A percentile compares a stretch with the other conserved stretches of the same genome.
Evolutionary conservation across 768 basidiomycete genomes (phyloP).

Genomic region (Lactarius trivialis): DNA sequence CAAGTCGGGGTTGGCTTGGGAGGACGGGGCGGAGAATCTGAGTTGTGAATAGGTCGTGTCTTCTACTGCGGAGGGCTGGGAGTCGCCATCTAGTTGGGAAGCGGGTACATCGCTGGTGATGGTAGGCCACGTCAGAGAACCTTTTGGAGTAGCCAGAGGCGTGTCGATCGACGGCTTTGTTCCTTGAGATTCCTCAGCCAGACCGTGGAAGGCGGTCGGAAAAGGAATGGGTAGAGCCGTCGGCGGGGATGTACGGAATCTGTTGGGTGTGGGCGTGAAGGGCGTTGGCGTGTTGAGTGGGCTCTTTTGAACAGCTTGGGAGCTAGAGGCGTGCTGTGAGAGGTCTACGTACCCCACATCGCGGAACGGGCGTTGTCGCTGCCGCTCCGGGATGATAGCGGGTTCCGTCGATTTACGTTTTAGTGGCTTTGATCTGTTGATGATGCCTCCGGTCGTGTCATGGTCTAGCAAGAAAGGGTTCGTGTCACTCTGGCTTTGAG

Average conservation of each 20-base stretch:
- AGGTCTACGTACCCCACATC: constrained; percentile 15
- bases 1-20: constrained; percentile 7
- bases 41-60: constrained; percentile 36
- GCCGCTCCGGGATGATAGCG: constrained; percentile 8
- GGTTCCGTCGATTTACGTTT: constrained; percentile 22
- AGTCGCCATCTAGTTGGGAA: constrained; percentile 35
- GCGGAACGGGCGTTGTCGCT: constrained; percentile 8
- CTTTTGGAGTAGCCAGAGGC: constrained; percentile 49
- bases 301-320: constrained; percentile 2
- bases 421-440: constrained; percentile 10
- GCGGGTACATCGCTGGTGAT: constrained; percentile 30
- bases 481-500: constrained; percentile 13
- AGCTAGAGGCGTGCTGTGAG: constrained; percentile 11
- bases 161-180: constrained; percentile 43
- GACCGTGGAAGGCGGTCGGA: constrained; percentile 4
- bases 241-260: not conserved
- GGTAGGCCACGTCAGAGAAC: constrained; percentile 42
- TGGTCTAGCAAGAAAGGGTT: not conserved
- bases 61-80: constrained; percentile 28
- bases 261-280: not conserved
- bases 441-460: not conserved
- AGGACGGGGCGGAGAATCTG: constrained; percentile 28
- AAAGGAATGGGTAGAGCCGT: constrained; percentile 4
- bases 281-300: constrained; percentile 1
- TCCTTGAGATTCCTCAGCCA: constrained; percentile 34